A percentile compares a stretch with the other conserved stretches of the same genome.
These are phyloP conservation scores for Cornus kousa DNA, from an alignment of 148 eudicot genomes.

Conservation along the genomic window DNA sequence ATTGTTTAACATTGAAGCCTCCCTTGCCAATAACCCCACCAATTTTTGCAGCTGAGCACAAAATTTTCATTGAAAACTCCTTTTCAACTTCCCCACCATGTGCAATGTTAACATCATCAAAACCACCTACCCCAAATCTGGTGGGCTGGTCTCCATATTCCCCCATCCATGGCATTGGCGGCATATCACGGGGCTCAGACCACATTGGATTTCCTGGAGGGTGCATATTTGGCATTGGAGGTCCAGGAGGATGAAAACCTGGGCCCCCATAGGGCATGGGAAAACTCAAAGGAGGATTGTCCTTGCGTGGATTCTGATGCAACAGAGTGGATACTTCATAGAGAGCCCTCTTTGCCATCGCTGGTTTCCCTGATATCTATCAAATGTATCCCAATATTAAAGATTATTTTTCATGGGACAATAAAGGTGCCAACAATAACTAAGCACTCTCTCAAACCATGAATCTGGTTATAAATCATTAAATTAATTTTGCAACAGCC, in stretches of 20 bases:
- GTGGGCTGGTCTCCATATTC: conserved; percentile 32
- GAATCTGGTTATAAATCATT: not conserved
- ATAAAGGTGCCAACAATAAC: no score
- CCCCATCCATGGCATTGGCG: conserved; percentile 49
- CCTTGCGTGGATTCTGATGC: conserved; percentile 83
- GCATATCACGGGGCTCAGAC: conserved; percentile 46
- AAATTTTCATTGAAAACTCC: conserved; percentile 67
- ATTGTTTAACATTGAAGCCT: conserved; percentile 54
- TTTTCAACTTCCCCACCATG: conserved; percentile 46
- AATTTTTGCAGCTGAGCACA: conserved; percentile 63
- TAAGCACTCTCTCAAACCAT: not conserved
- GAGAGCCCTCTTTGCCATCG: conserved; percentile 56
- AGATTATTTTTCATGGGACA: not conserved
- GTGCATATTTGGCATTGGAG: conserved; percentile 36
- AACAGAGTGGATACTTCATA: conserved; percentile 62
- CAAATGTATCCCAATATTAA: conserved; percentile 2
- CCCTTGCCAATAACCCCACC: conserved; percentile 86
- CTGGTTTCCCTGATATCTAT: conserved; percentile 73
- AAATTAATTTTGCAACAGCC: no score
- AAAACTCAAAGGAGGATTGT: conserved; percentile 48
- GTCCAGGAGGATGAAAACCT: conserved; percentile 46
- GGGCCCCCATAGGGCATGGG: conserved; percentile 37
- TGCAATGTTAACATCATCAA: conserved; percentile 35
- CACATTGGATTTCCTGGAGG: conserved; percentile 44
- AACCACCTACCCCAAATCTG: conserved; percentile 33